Evolutionary conservation across 768 basidiomycete genomes (phyloP), one percentile per base, ranked within the genome.

Genomic region (Lactarius sanguifluus): DNA sequence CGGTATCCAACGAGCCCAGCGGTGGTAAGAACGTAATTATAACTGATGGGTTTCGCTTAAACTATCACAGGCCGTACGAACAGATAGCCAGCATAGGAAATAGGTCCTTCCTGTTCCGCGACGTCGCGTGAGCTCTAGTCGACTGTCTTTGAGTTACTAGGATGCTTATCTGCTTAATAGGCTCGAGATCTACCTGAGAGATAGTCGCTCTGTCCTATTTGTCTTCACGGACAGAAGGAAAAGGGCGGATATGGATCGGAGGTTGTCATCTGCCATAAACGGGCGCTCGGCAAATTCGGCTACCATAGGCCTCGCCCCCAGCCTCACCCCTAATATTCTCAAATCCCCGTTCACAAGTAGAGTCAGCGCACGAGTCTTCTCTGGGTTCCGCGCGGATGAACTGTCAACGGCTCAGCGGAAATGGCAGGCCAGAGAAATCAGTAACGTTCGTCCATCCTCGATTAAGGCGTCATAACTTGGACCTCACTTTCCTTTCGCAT

Each of bases 381-480:
- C 81, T 23, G 82, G 82, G 3, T 83, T 85, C 66, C 78, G 80
- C 34, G 71, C 75, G 12, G 88, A 90, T 70, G 89, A 90, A 54
- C 75, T 94, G 6, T 80, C 82, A 3, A 84, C 83, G 4, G 92
- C 92, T 0, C 92, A 90, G 69, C 79, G 87, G 55, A 88, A 85
- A 70, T 98, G 96, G 96, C 92, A 94, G 73, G 84, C 87, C 16
- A 81, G 95, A 52, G 92, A 95, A 73, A 92, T 97, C 64, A 96
- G 94, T 71, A 98, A 96, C 72, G 94, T 94, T 28, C 86, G 75
- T 52, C 34, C 18, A 4, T 23, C 25, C 61, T 59, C 36, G 5
- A 45, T 20, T 36, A 20, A 12, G n/a, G 23, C 47, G 23, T 8
- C 16, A 30, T 62, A 2, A 15, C 54, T 32, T 30, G 30, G 32